Conservation (phyloP, 2,329 filamentous ascomycete genomes). For the Chaetomium olivaceum region DNA sequence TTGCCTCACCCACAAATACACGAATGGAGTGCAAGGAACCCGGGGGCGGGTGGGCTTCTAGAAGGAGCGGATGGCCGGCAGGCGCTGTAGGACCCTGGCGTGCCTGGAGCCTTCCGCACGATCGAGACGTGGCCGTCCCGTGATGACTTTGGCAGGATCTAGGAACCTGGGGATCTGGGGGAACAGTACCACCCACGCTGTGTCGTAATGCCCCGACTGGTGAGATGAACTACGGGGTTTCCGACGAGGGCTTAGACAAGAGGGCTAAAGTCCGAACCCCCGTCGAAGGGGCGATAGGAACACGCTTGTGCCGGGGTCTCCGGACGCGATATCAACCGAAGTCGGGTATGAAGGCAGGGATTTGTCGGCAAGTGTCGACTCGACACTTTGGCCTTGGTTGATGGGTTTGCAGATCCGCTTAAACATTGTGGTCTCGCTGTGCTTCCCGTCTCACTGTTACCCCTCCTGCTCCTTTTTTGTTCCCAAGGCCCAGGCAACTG, state of each 20-base stretch:
- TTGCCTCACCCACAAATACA: constrained; percentile 1
- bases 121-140: neutral
- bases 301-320: neutral
- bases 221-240: constrained; percentile 4
- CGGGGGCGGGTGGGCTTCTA: constrained; percentile 4
- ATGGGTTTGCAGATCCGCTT: constrained; percentile 12
- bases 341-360: neutral
- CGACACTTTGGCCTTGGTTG: neutral
- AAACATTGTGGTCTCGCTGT: neutral
- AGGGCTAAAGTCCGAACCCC: neutral
- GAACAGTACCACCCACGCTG: neutral
- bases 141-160: neutral
- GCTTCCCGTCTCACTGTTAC: neutral
- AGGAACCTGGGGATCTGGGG: constrained; percentile 10
- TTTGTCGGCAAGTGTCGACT: neutral
- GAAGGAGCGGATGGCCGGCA: neutral
- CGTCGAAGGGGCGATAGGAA: neutral
- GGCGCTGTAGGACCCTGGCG: neutral
- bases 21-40: neutral
- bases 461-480: constrained; percentile 2
- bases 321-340: neutral
- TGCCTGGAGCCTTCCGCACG: neutral
- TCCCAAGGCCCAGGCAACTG: constrained; percentile 14
- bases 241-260: neutral
- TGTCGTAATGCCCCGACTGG: neutral